These are phyloP conservation scores for Rhipidocladum racemiflorum DNA, from an alignment of 176 grass and related monocot species.

Conservation along the genomic window DNA sequence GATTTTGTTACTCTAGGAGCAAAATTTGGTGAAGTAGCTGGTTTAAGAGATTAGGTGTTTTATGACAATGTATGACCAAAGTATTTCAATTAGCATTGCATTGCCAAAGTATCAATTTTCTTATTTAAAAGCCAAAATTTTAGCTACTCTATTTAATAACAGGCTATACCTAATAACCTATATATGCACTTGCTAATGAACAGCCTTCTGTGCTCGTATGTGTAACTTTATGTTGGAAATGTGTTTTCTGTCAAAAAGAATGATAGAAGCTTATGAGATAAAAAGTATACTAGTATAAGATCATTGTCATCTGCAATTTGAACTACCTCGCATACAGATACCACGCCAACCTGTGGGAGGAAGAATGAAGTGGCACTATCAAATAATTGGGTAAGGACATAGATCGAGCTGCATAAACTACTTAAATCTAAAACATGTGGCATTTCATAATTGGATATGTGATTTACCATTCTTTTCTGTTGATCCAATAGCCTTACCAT, in stretches of 20 bases:
- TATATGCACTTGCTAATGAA: neutral
- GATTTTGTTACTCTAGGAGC: neutral
- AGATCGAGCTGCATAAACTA: neutral
- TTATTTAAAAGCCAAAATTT: neutral
- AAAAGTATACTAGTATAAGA: constrained; percentile 65
- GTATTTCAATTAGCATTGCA: neutral
- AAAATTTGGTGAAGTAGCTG: neutral
- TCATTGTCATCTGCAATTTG: constrained; percentile 58
- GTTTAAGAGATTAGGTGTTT: neutral
- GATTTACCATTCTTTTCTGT: constrained; percentile 80
- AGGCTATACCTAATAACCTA: neutral
- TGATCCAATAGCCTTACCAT: constrained; percentile 89
- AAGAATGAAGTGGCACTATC: neutral
- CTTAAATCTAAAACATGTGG: neutral
- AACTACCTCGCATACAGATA: constrained; percentile 68
- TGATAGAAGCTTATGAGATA: neutral
- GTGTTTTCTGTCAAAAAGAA: neutral
- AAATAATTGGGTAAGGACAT: neutral
- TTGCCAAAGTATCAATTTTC: neutral
- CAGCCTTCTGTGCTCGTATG: neutral
- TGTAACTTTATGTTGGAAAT: neutral
- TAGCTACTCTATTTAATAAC: neutral
- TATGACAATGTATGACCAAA: neutral
- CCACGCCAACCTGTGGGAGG: constrained; percentile 67
- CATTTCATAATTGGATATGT: neutral